These are phyloP conservation scores for Coemansia sp. DNA, from an alignment of 371 early-diverging fungal genomes.

Conservation along the genomic window DNA sequence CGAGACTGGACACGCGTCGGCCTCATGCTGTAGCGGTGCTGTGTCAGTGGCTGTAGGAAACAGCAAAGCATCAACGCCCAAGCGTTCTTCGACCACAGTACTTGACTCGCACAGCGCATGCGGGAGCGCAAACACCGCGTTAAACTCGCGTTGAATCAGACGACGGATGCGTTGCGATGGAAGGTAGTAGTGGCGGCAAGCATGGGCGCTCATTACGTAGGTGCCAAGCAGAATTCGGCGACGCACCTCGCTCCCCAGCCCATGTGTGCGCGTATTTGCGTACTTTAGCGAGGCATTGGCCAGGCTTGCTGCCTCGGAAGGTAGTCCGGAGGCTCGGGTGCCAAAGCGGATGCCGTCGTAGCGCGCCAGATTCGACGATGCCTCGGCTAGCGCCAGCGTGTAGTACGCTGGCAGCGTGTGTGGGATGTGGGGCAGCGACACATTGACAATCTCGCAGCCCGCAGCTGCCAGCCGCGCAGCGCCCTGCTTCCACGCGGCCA, in stretches of 20 bases:
- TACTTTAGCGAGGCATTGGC: conserved; percentile 53
- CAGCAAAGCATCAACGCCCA: conserved; percentile 51
- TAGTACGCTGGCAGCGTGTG: conserved; percentile 84
- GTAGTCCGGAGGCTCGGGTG: conserved; percentile 18
- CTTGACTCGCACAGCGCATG: conserved; percentile 49
- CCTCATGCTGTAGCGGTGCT: conserved; percentile 57
- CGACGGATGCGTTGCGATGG: conserved; percentile 81
- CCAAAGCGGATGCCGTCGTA: conserved; percentile 90
- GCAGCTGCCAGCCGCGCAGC: conserved; percentile 56
- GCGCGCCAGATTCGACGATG: conserved; percentile 85
- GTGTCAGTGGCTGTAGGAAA: conserved; percentile 69
- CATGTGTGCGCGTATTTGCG: conserved; percentile 63
- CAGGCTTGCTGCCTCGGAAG: not conserved
- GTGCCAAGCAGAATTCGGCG: conserved; percentile 83
- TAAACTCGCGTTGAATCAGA: conserved; percentile 78
- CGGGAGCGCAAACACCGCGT: conserved; percentile 62
- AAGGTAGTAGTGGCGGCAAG: conserved; percentile 67
- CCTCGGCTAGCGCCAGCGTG: conserved; percentile 87
- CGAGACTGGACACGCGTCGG: conserved; percentile 15
- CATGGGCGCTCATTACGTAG: conserved; percentile 76
- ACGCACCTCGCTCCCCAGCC: conserved; percentile 82
- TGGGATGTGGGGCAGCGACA: conserved; percentile 71
- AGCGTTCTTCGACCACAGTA: not conserved
- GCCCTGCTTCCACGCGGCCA: conserved; percentile 64
- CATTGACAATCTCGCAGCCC: conserved; percentile 71